Evolutionary conservation across 352 stramenopile genomes (phyloP).

Genomic region (Nothophytophthora sp.): DNA sequence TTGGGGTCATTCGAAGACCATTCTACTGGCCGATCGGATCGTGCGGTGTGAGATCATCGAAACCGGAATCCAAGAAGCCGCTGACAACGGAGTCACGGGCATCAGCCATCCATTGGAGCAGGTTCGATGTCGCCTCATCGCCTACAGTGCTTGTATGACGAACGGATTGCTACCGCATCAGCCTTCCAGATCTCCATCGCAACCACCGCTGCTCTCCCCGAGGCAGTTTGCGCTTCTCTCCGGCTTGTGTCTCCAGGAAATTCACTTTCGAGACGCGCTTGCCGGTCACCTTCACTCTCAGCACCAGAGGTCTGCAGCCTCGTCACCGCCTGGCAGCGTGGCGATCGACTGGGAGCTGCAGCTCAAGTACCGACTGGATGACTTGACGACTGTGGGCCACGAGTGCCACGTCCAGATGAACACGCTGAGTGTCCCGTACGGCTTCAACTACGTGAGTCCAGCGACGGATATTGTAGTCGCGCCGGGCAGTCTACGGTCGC

Average conservation of each 20-base stretch:
- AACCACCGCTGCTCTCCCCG: neutral
- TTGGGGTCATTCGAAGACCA: conserved; percentile 13
- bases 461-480: conserved; percentile 33
- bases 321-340: neutral
- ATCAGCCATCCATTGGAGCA: neutral
- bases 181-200: neutral
- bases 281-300: conserved; percentile 17
- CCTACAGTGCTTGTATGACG: conserved; percentile 6
- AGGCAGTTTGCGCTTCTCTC: conserved; percentile 22
- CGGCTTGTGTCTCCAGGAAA: conserved; percentile 44
- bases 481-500: conserved; percentile 43
- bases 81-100: neutral
- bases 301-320: neutral
- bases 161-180: conserved; percentile 3
- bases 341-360: conserved; percentile 48
- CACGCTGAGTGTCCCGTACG: conserved; percentile 52
- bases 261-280: conserved; percentile 57
- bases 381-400: conserved; percentile 54
- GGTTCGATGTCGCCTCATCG: conserved; percentile 2
- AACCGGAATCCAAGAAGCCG: conserved; percentile 3
- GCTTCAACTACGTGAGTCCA: conserved; percentile 61
- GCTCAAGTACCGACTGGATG: conserved; percentile 68
- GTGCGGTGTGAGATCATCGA: conserved; percentile 46
- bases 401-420: conserved; percentile 67
- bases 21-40: conserved; percentile 56